A percentile compares a stretch with the other conserved stretches of the same genome.
Evolutionary conservation across 306 rosid species (phyloP).

Genomic region (Dalbergia cultrata): DNA sequence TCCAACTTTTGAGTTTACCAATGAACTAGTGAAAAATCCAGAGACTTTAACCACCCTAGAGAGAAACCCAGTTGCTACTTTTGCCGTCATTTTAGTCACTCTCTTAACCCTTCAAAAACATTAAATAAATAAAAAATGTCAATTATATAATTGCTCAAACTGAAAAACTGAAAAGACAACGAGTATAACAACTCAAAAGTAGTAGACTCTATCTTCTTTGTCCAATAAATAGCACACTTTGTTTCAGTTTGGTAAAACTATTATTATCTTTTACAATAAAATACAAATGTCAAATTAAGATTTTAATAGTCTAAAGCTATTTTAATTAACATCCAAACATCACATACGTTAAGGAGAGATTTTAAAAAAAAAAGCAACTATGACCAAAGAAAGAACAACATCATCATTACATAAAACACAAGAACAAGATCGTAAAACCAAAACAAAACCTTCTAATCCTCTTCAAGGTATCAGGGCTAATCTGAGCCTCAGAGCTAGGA

Average conservation of each 20-base stretch:
- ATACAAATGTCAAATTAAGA: background rate
- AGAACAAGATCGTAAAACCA: conserved; percentile 19
- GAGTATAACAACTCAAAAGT: conserved; percentile 4
- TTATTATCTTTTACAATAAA: background rate
- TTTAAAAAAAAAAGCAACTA: background rate
- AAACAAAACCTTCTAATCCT: conserved; percentile 79
- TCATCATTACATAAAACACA: background rate
- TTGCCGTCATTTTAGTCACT: conserved; percentile 87
- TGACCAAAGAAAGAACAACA: background rate
- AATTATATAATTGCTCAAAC: conserved; percentile 11
- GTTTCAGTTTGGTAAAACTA: background rate
- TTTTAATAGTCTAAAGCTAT: background rate
- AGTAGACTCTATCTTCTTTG: conserved; percentile 26
- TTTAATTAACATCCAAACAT: background rate
- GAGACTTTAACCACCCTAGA: conserved; percentile 89
- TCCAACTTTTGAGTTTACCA: conserved; percentile 78
- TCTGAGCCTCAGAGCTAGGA: conserved; percentile 56
- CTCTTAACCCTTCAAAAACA: conserved; percentile 77
- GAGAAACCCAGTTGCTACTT: conserved; percentile 88
- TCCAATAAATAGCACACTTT: background rate
- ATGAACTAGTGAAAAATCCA: conserved; percentile 78
- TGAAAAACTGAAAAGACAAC: conserved; percentile 16
- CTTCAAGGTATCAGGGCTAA: conserved; percentile 80
- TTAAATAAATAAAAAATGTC: background rate
- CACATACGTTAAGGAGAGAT: background rate